Base-by-base conservation (phyloP, 176 grass and related monocot genomes). In the Oryza officinalis region DNA sequence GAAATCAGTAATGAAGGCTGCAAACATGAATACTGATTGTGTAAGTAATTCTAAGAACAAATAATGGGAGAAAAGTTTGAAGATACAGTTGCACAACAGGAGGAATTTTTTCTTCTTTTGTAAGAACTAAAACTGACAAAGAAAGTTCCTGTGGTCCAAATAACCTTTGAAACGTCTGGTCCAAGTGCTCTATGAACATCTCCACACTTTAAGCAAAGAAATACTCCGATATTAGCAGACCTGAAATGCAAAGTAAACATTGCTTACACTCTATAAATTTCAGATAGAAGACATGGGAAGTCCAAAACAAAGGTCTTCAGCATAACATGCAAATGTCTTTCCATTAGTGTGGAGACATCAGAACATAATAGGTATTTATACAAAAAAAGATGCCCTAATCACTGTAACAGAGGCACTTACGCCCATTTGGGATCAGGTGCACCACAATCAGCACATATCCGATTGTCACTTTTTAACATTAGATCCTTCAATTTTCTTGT, bases 141-240 rank as follows among this genome's bases (percentile, higher is more conserved):
- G 64, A 44, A 44, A 75, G 66, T 57, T 71, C 38, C 30, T 43
- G 69, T 46, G 50, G 65, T 63, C 66, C 31, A 66, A 65, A 83
- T 82, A 67, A 99, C 96, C 86, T 99, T 99, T 85, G 93, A 99
- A 84, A 96, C 83, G 25, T 94, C 96, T 86, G 91, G 57, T 64
- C 91, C 93, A 87, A 99, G 96, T 38, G 80, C 92, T 90, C 93
- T 92, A 77, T 99, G 96, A 71, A 94, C 89, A 85, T 99, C 96
- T 88, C 93, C 94, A 85, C 96, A 99, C 64, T 99, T 99, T 83
- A 99, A 96, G 84, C 93, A 99, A 90, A 99, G 80, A 88, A 99
- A 99, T 72, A 99, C 87, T 76, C 96, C 96, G 71, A 99, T 99
- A 82, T 87, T 96, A 65, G 93, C 81, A 68, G 96, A 99, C 77